A percentile compares a stretch with the other conserved stretches of the same genome.
These are phyloP conservation scores for Plenodomus biglobosus DNA, from an alignment of 2,329 filamentous ascomycete genomes.

Conservation along the genomic window DNA sequence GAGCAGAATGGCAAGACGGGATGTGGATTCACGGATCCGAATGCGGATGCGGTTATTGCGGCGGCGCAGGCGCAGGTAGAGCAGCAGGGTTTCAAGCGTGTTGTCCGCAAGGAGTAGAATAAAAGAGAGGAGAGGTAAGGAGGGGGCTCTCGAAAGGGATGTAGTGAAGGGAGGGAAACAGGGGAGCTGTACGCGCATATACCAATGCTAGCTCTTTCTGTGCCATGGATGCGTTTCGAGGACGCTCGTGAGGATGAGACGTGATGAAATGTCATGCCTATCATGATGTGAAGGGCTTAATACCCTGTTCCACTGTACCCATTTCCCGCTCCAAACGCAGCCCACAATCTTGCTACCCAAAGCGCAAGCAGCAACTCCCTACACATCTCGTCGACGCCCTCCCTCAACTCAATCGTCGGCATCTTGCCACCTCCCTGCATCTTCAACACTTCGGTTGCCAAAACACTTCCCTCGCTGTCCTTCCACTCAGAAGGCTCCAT, in stretches of 20 bases:
- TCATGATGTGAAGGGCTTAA: background rate
- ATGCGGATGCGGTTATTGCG: conserved; percentile 30
- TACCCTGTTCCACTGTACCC: background rate
- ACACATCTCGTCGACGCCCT: conserved; percentile 25
- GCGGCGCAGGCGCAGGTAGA: conserved; percentile 34
- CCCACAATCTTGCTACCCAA: conserved; percentile 30
- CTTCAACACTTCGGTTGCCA: conserved; percentile 25
- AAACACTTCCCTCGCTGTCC: conserved; percentile 18
- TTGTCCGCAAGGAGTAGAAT: conserved; percentile 4
- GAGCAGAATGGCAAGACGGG: conserved; percentile 37
- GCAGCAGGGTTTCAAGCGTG: conserved; percentile 35
- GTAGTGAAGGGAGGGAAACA: no score
- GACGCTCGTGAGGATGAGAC: no score
- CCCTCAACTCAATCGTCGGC: conserved; percentile 24
- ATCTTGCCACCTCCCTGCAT: conserved; percentile 17
- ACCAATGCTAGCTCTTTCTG: no score
- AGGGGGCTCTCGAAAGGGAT: background rate
- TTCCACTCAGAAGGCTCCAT: conserved; percentile 24
- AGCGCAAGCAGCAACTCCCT: conserved; percentile 26
- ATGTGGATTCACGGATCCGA: conserved; percentile 34
- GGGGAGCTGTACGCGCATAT: no score
- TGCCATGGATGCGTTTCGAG: no score
- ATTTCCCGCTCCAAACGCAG: conserved; percentile 22
- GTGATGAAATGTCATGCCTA: background rate
- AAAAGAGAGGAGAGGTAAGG: background rate